These are phyloP conservation scores for Ceratocystis colombiana DNA, from an alignment of 2,329 filamentous ascomycete genomes.

Conservation along the genomic window DNA sequence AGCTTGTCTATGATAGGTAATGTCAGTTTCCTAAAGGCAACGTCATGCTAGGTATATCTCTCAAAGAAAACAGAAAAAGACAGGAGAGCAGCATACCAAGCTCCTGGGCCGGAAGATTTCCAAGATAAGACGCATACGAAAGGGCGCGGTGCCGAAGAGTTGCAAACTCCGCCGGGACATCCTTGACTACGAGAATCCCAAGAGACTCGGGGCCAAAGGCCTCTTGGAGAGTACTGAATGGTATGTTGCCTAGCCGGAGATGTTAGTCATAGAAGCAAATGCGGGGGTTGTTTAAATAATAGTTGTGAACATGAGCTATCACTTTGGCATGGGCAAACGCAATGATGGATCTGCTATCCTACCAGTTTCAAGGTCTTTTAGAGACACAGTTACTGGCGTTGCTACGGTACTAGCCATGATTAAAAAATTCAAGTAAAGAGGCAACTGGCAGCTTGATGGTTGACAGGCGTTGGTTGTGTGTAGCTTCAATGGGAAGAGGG, in stretches of 20 bases:
- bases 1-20: slow-evolving; percentile 38
- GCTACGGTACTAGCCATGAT: slow-evolving; percentile 32
- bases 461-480: too few relatives aligned
- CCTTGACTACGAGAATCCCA: slow-evolving; percentile 87
- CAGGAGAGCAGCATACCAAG: slow-evolving; percentile 46
- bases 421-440: background rate
- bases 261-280: background rate
- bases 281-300: slow-evolving; percentile 28
- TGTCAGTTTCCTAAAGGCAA: slow-evolving; percentile 19
- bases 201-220: slow-evolving; percentile 87
- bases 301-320: background rate
- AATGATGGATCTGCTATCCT: background rate
- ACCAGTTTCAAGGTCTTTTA: slow-evolving; percentile 52
- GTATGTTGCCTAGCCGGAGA: slow-evolving; percentile 47
- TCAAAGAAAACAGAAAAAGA: background rate
- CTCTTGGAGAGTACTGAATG: slow-evolving; percentile 57
- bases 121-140: slow-evolving; percentile 81
- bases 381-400: slow-evolving; percentile 50
- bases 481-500: too few relatives aligned
- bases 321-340: background rate
- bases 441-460: background rate
- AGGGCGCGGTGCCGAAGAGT: slow-evolving; percentile 63
- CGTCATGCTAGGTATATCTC: background rate
- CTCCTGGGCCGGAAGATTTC: slow-evolving; percentile 61
- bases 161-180: slow-evolving; percentile 62